phyloP scores from a whole-genome alignment of 2,329 filamentous ascomycete genomes.

The Biscogniauxia sp. region DNA sequence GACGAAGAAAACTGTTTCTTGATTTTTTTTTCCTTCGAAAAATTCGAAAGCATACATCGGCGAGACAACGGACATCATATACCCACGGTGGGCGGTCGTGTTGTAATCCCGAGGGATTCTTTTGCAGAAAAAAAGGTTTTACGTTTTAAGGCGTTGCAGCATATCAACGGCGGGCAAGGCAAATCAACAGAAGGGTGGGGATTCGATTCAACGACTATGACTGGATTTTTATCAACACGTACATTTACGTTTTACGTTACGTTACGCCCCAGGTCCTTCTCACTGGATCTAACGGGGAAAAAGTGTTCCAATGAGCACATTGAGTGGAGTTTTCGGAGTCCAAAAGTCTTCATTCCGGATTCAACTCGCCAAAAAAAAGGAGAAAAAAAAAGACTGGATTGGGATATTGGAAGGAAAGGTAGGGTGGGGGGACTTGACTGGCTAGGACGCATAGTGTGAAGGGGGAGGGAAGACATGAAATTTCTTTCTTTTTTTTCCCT shows the following conservation, averaged over 20 bases:
- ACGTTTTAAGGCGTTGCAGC: constrained; percentile 4
- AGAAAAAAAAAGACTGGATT: background rate
- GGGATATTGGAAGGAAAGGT: background rate
- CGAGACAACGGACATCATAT: constrained; percentile 21
- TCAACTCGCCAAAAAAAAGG: background rate
- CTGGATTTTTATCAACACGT: background rate
- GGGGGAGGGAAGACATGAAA: background rate
- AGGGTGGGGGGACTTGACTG: background rate
- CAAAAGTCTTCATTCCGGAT: background rate
- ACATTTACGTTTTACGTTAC: background rate
- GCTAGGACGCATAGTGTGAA: background rate
- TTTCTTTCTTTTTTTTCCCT: background rate
- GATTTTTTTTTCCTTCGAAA: background rate
- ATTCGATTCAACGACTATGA: constrained; percentile 11
- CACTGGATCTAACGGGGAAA: background rate
- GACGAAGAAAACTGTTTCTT: background rate
- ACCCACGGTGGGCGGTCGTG: constrained; percentile 21
- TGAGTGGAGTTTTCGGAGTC: constrained; percentile 2
- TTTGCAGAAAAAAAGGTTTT: constrained; percentile 14
- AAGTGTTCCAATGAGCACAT: background rate
- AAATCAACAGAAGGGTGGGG: constrained; percentile 5
- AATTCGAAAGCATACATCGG: constrained; percentile 16
- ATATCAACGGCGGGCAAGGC: constrained; percentile 11
- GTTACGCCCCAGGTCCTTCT: background rate
- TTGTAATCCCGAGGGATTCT: constrained; percentile 11